Evolutionary conservation across 805 yeast species (phyloP), one percentile per base, ranked within the genome.

Genomic region (Candida hungchunana): DNA sequence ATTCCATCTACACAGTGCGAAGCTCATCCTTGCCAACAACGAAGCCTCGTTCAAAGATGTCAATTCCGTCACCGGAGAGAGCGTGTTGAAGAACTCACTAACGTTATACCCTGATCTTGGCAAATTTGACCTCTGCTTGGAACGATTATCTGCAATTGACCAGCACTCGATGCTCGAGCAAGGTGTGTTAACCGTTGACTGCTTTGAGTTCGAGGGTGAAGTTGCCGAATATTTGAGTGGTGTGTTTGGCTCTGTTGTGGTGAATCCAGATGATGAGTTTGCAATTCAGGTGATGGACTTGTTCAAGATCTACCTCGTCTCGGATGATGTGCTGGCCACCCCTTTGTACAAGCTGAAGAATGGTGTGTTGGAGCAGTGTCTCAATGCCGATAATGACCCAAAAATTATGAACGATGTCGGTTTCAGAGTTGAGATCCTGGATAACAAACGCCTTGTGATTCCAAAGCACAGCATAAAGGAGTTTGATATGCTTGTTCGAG

Each of bases 1-100:
- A 32, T 30, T 40, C 20, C 31, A 34, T 17, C 20, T 50, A 6
- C 39, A 42, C 35, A 47, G 39, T 10, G 48, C 42, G 12, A 49
- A 45, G 27, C 31, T 52, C 31, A 51, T 53, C 16, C 20, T 53
- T 33, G 56, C 56, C 3, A 52, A 52, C 34, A 51, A 51, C 30
- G 50, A 52, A 33, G 42, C 50, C 12, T 29, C 37, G 3, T 52
- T 51, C 37, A 37, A 41, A 8, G 47, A 49, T 33, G 29, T 17
- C n/a, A 38, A 45, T 20, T 32, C 39, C 8, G 14, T 12, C 8
- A 45, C 34, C n/a, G 37, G 41, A 5, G 44, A 39, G 15, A 44
- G 43, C 20, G 42, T 53, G 6, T 26, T 53, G 27, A 37, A 24
- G 24, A 43, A 43, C 26, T 29, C 43, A 5, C 24, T 53, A 16